Conservation (phyloP, 2,329 filamentous ascomycete species). For the Canariomyces notabilis region DNA sequence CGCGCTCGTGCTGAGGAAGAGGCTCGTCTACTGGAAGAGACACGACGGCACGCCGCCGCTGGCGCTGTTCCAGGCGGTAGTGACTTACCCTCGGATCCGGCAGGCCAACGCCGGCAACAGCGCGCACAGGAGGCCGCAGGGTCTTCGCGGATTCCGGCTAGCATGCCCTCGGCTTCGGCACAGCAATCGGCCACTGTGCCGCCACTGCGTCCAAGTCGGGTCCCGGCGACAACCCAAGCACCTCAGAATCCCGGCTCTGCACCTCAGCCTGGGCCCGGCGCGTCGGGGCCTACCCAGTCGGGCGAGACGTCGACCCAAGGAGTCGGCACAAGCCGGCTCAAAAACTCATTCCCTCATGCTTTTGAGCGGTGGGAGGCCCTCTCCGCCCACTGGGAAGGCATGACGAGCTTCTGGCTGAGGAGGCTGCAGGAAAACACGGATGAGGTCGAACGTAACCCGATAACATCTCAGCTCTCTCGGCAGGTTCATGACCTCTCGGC, state of each 20-base stretch:
- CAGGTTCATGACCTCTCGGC: constrained; percentile 97
- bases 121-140: constrained; percentile 28
- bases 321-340: constrained; percentile 36
- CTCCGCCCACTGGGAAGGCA: constrained; percentile 95
- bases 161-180: constrained; percentile 13
- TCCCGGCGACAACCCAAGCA: constrained; percentile 26
- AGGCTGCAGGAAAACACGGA: constrained; percentile 85
- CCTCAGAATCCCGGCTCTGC: constrained; percentile 22
- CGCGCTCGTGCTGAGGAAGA: constrained; percentile 56
- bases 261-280: constrained; percentile 13
- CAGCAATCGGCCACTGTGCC: constrained; percentile 19
- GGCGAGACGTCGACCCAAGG: constrained; percentile 31
- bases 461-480: constrained; percentile 82
- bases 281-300: constrained; percentile 21
- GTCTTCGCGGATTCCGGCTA: constrained; percentile 12
- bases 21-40: constrained; percentile 49
- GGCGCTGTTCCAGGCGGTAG: constrained; percentile 31
- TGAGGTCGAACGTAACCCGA: constrained; percentile 73
- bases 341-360: constrained; percentile 85
- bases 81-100: constrained; percentile 32
- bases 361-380: constrained; percentile 97
- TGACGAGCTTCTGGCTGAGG: constrained; percentile 96
- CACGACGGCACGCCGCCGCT: constrained; percentile 48
- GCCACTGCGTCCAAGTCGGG: constrained; percentile 24
- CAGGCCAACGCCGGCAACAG: constrained; percentile 32